These are phyloP conservation scores for Penicillium sp. DNA, from an alignment of 2,329 filamentous ascomycete genomes.

Conservation along the genomic window DNA sequence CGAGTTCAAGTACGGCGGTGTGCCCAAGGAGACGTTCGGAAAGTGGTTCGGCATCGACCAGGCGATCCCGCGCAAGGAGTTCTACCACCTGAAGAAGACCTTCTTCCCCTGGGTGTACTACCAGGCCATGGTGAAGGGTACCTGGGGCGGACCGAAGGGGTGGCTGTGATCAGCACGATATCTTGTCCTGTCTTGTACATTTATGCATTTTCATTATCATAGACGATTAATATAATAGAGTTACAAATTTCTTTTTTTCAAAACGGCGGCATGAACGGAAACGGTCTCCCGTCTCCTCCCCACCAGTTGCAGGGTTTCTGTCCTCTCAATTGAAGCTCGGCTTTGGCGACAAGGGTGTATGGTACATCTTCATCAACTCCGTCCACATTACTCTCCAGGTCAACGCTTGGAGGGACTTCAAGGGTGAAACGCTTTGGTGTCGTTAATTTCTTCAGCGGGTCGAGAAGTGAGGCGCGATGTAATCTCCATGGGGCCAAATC, in stretches of 20 bases:
- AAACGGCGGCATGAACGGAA: background rate
- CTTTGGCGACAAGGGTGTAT: background rate
- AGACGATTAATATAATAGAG: background rate
- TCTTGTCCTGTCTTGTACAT: background rate
- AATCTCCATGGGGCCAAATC: background rate
- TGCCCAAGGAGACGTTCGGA: constrained; percentile 67
- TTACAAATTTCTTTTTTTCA: background rate
- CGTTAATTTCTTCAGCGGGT: background rate
- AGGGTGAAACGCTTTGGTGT: background rate
- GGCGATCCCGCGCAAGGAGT: constrained; percentile 58
- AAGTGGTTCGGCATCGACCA: constrained; percentile 63
- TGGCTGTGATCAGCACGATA: constrained; percentile 35
- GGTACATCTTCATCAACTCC: background rate
- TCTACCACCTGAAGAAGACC: constrained; percentile 69
- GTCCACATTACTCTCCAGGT: background rate
- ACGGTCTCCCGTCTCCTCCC: too few species aligned
- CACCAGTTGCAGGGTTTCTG: background rate
- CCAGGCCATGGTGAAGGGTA: constrained; percentile 64
- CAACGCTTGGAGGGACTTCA: background rate
- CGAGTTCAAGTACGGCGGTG: constrained; percentile 69
- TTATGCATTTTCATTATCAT: background rate
- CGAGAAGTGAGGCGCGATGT: background rate
- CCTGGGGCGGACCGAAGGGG: constrained; percentile 65
- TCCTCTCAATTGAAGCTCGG: background rate
- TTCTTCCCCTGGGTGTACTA: constrained; percentile 72